Base-by-base conservation (phyloP, 495 filamentous ascomycete species). In the Neurospora sp. region DNA sequence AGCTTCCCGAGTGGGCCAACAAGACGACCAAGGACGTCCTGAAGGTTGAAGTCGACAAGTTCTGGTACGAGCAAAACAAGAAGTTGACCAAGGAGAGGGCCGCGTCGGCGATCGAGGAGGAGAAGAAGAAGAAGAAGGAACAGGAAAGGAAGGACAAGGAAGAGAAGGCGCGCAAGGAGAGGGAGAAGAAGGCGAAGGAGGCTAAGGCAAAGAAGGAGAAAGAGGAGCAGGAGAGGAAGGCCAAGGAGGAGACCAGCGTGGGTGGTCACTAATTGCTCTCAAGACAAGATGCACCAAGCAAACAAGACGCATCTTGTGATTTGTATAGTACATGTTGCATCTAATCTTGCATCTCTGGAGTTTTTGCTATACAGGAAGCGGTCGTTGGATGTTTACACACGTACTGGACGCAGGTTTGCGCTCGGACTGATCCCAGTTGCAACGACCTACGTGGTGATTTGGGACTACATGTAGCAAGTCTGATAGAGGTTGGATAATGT, bases 1-100 rank as follows among this genome's bases (percentile, higher is more conserved):
- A 69, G 44, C 72, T 76, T 7, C 76, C 76, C 5, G 70, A 77
- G 44, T 77, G 76, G 77, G 71, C 69, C 70, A 77, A 79, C 68
- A 70, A 69, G 6, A 75, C 77, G 5, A 73, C 73, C 14, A 53
- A 73, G 37, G 27, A 68, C 5, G 27, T 18, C 18, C 70, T 78
- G 20, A 39, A 37, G n/a, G 38, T 71, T 3, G 70, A 78, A 53
- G 68, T 71, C 39, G 41, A 53, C 20, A 68, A 73, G 59, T 77
- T 76, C 46, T 77, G 74, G 74, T 6, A 41, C 20, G 72, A 71
- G 18, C 39, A 41, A 12, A 68, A 71, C 27, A 41, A 70, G 39
- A 71, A 72, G 71, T 11, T 76, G 39, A 38, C 44, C 27, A 46
- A 70, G 11, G 69, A 69, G 39, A 72, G 68, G 41, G 44, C 27